A percentile compares a stretch with the other conserved stretches of the same genome.
phyloP scores from a whole-genome alignment of 2,329 filamentous ascomycete species.

The Epichloe uncinata region DNA sequence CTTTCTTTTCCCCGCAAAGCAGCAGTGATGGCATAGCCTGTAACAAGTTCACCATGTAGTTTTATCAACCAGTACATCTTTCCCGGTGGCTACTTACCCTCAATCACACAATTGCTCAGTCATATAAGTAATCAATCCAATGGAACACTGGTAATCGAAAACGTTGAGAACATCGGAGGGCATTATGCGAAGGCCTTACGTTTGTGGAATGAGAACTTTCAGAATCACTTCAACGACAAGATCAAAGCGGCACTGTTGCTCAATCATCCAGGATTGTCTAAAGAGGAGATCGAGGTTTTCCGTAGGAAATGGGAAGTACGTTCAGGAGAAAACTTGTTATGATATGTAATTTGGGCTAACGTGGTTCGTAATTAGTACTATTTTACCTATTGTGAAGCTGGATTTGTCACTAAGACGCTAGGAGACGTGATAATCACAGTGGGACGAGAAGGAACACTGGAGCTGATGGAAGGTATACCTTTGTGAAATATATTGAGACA shows the following conservation, averaged over 20 bases:
- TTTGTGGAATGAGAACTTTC: conserved; percentile 54
- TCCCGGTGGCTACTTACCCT: conserved; percentile 59
- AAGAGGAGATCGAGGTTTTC: conserved; percentile 53
- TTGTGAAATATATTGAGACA: conserved; percentile 24
- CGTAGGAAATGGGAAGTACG: conserved; percentile 56
- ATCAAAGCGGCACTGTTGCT: conserved; percentile 47
- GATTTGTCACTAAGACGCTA: conserved; percentile 57
- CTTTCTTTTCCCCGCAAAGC: conserved; percentile 1
- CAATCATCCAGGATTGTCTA: conserved; percentile 45
- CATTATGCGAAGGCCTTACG: conserved; percentile 59
- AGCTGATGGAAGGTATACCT: conserved; percentile 59
- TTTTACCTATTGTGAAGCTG: conserved; percentile 63
- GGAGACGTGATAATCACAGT: conserved; percentile 63
- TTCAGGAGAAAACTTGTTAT: background rate
- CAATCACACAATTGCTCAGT: conserved; percentile 39
- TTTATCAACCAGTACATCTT: conserved; percentile 72
- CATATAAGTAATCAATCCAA: conserved; percentile 48
- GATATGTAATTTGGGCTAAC: conserved; percentile 5
- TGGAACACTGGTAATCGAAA: conserved; percentile 51
- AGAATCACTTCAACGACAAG: conserved; percentile 43
- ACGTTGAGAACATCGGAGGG: conserved; percentile 57
- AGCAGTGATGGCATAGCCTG: background rate
- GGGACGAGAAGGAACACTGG: conserved; percentile 47
- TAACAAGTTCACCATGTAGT: conserved; percentile 15
- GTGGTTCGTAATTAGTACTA: conserved; percentile 40